These are phyloP conservation scores for Stemphylium vesicarium DNA, from an alignment of 2,329 filamentous ascomycete species.

Conservation along the genomic window DNA sequence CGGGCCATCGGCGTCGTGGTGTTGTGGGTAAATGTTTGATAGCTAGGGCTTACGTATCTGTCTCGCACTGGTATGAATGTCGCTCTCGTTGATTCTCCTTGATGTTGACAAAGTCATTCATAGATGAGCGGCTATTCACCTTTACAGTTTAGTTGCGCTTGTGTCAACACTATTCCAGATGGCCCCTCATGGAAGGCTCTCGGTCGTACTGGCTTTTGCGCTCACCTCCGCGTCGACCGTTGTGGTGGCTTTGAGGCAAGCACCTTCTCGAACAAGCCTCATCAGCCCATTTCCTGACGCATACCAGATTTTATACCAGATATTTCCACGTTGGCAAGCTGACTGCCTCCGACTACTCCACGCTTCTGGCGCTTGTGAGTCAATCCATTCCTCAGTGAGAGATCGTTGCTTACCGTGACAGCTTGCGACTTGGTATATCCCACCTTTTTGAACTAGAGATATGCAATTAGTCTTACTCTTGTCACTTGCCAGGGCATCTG, in stretches of 20 bases:
- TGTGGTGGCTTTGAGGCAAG: slow-evolving; percentile 38
- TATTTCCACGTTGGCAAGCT: slow-evolving; percentile 36
- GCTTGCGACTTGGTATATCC: slow-evolving; percentile 33
- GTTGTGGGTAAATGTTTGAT: slow-evolving; percentile 11
- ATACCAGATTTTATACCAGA: slow-evolving; percentile 38
- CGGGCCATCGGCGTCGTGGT: slow-evolving; percentile 3
- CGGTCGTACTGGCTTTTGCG: slow-evolving; percentile 31
- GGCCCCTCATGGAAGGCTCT: slow-evolving; percentile 32
- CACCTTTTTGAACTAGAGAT: background rate
- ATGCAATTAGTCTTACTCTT: background rate
- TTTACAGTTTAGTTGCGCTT: background rate
- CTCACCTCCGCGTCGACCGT: slow-evolving; percentile 39
- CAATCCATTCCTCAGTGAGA: background rate
- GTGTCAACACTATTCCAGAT: slow-evolving; percentile 8
- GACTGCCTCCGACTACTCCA: slow-evolving; percentile 38
- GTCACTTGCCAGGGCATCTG: slow-evolving; percentile 18
- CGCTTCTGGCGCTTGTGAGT: slow-evolving; percentile 37
- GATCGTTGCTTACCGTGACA: slow-evolving; percentile 21
- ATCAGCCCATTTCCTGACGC: background rate
- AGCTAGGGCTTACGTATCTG: slow-evolving; percentile 3
- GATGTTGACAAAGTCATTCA: background rate
- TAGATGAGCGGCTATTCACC: background rate
- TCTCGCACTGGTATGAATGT: slow-evolving; percentile 4
- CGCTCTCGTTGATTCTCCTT: background rate
- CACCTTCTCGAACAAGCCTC: background rate